Base-by-base conservation (phyloP, 2,329 filamentous ascomycete species). In the Alternaria postmessia region DNA sequence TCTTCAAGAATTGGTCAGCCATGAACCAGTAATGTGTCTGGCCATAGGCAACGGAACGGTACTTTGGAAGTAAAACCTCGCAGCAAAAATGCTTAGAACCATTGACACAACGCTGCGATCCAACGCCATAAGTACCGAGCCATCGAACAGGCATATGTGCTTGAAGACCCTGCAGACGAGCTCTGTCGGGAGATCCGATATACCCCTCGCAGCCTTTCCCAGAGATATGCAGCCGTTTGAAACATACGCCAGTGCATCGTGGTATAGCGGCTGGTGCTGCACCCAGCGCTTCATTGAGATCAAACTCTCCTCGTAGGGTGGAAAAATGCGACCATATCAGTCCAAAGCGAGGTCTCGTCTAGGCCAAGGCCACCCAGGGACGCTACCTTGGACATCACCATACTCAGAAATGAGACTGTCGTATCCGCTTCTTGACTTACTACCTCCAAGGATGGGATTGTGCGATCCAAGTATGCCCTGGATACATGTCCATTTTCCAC, bases 181-280 rank as follows among this genome's bases (percentile, higher is more conserved):
- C n/a, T 16, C 26, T 4, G 1, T 0, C 1, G 26, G 11, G 7
- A 30, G 0, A 8, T 47, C 16, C 2, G 26, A 3, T 47, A 47
- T n/a, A 0, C n/a, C 44, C 26, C 30, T 20, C 3, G n/a, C 26
- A 14, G 1, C 14, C 4, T 1, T 32, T 20, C 44, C 26, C 20
- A 0, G 3, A 5, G n/a, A 32, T 1, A 47, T 5, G 26, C 44
- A 18, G 44, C 26, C 30, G 0, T 5, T 3, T 2, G 11, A 1
- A 18, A 20, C 30, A n/a, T 32, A 32, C 30, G 44, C 5, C n/a
- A 6, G 44, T 32, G 11, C 4, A 20, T 47, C 26, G 0, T 24
- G 18, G n/a, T 47, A 32, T 24, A 46, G 28, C 24, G 16, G 5
- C 22, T n/a, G 9, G 5, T 44, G 14, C 36, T 26, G 42, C 22